A percentile compares a stretch with the other conserved stretches of the same genome.
Evolutionary conservation across 1,284 basidiomycete species (phyloP).

Genomic region (Malassezia nana): DNA sequence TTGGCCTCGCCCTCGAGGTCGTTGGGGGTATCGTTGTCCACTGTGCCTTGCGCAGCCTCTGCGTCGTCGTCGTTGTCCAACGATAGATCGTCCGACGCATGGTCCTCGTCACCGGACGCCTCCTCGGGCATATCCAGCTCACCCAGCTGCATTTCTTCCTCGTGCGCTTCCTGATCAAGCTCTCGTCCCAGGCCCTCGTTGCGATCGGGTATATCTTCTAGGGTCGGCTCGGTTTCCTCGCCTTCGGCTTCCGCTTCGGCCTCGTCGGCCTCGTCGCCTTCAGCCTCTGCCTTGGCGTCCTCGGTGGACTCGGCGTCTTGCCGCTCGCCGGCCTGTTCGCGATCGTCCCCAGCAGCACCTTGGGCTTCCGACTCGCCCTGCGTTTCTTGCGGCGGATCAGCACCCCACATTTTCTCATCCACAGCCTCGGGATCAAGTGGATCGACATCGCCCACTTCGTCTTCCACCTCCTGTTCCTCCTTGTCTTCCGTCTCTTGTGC

Average conservation of each 20-base stretch:
- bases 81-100: not conserved
- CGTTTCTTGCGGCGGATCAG: constrained; percentile 59
- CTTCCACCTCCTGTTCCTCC: constrained; percentile 60
- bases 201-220: constrained; percentile 47
- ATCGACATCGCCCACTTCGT: constrained; percentile 75
- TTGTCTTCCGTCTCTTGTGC: constrained; percentile 52
- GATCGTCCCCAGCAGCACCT: constrained; percentile 18
- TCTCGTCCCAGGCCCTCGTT: constrained; percentile 49
- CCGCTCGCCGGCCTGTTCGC: constrained; percentile 25
- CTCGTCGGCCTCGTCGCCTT: constrained; percentile 27
- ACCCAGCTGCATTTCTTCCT: constrained; percentile 45
- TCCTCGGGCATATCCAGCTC: constrained; percentile 24
- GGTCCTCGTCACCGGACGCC: constrained; percentile 18
- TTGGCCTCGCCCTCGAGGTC: constrained; percentile 24
- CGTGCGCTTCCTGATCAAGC: constrained; percentile 38
- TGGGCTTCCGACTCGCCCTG: constrained; percentile 17
- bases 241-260: constrained; percentile 21
- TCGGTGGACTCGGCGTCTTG: constrained; percentile 53
- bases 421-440: constrained; percentile 73
- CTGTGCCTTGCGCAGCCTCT: constrained; percentile 10
- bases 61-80: constrained; percentile 1
- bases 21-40: constrained; percentile 1
- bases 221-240: constrained; percentile 35
- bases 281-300: constrained; percentile 31
- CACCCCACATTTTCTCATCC: constrained; percentile 95